Conservation (phyloP, 176 grass and related monocot species). For the Phragmites australis region DNA sequence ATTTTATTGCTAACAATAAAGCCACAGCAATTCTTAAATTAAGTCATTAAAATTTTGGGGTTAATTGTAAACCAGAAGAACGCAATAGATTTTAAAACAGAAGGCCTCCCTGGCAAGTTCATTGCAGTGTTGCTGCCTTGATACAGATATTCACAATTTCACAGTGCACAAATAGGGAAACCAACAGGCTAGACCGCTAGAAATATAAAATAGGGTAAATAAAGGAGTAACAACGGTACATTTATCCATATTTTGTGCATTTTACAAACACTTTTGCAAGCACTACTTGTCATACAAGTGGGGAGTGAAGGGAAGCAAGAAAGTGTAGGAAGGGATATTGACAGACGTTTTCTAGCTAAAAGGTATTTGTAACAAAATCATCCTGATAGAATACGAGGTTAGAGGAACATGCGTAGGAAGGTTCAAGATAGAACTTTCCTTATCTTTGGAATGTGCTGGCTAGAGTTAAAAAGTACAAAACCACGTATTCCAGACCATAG, state of each 20-base stretch:
- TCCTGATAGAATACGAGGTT: not conserved
- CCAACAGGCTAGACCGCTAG: not conserved
- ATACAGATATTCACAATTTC: not conserved
- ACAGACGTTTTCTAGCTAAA: not conserved
- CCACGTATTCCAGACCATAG: too few species aligned
- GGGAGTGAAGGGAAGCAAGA: not conserved
- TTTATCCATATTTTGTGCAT: not conserved
- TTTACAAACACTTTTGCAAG: not conserved
- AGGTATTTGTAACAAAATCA: not conserved
- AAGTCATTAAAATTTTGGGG: not conserved
- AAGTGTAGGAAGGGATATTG: not conserved
- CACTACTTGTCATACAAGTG: not conserved
- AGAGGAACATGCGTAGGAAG: not conserved
- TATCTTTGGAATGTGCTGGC: not conserved
- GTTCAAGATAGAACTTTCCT: not conserved
- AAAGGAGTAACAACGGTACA: not conserved
- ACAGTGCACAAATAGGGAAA: not conserved
- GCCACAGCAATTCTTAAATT: not conserved
- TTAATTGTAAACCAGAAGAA: not conserved
- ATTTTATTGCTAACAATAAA: conserved; percentile 15
- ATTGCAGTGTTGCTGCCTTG: not conserved
- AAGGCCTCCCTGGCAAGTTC: not conserved
- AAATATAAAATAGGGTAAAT: conserved; percentile 1
- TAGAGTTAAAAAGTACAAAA: not conserved
- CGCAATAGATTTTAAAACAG: not conserved